phyloP scores from a whole-genome alignment of 164 flowering plant species.

The Warburgia ugandensis region DNA sequence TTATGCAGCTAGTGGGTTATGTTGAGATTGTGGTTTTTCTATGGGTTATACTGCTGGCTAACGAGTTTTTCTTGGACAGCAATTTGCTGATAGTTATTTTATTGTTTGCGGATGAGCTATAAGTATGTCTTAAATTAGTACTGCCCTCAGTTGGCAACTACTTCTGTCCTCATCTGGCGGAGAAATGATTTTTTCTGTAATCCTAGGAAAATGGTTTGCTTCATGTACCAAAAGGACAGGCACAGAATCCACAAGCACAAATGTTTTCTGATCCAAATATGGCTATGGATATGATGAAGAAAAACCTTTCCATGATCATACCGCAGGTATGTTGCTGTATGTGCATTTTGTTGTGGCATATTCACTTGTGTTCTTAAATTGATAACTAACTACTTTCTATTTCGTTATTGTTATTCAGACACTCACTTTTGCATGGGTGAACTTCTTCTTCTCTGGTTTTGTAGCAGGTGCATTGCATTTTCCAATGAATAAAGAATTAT shows the following conservation, averaged over 20 bases:
- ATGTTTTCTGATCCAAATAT: slow-evolving; percentile 99
- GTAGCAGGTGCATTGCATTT: slow-evolving; percentile 66
- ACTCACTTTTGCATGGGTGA: slow-evolving; percentile 98
- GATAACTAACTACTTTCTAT: background rate
- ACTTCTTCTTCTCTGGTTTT: slow-evolving; percentile 99
- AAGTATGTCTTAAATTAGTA: background rate
- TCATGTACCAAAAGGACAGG: slow-evolving; percentile 83
- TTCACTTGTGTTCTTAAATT: background rate
- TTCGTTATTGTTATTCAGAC: slow-evolving; percentile 42
- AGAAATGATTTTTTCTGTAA: background rate
- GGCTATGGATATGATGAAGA: slow-evolving; percentile 99
- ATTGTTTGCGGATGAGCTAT: background rate
- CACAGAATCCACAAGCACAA: slow-evolving; percentile 86
- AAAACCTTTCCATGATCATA: slow-evolving; percentile 94
- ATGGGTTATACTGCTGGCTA: no score
- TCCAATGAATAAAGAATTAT: background rate
- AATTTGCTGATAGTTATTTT: background rate
- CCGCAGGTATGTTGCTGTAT: slow-evolving; percentile 62
- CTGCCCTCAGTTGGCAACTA: background rate
- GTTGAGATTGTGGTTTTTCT: no score
- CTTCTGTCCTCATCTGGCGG: background rate
- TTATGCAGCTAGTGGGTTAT: no score
- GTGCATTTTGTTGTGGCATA: background rate
- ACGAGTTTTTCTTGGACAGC: background rate
- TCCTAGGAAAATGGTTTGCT: slow-evolving; percentile 90